Base-by-base conservation (phyloP, 2,329 filamentous ascomycete genomes). In the Cladosporium sphaerospermum region DNA sequence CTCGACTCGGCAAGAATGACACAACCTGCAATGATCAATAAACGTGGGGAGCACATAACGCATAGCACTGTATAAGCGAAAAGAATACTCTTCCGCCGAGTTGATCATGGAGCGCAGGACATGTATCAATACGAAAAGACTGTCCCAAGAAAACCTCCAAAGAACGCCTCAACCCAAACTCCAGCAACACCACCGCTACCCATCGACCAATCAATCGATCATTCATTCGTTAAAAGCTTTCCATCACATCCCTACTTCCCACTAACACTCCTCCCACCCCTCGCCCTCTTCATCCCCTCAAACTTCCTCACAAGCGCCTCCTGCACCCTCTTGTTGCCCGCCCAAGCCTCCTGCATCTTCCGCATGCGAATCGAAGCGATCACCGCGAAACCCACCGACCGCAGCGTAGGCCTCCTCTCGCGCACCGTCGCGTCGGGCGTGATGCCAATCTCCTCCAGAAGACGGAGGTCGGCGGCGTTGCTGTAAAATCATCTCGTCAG, bases 401-500 rank as follows among this genome's bases (percentile, higher is more conserved):
- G 73, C 47, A 83, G 65, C 3, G 70, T 71, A 3, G 71, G 76
- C 50, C 71, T 72, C 52, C 69, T 71, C 52, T 74, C 68, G 13
- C 72, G 68, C 39, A 74, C 67, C 19, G 57, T 54, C 59, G 76
- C 73, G 58, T 78, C 75, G 3, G 77, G 72, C 33, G 76, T 79
- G 57, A 88, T 82, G 57, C 88, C 89, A 77, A 96, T 95, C 62
- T 87, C 81, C 62, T 86, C 82, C 58, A 97, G 84, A 66, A 96
- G 86, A 49, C 84, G 82, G 55, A 97, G 83, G 68, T 97, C 89
- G 56, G 89, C 87, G 70, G 92, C 86, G 75, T 97, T 99, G 75
- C 93, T 97, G 69, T 69, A 53, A 10, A 10, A 11, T 40, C 56
- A 28, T 9, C 4, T 36, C n/a, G 42, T 52, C 23, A 52, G 49